These are phyloP conservation scores for Rosa lucieae DNA, from an alignment of 306 rosid genomes.

Conservation along the genomic window DNA sequence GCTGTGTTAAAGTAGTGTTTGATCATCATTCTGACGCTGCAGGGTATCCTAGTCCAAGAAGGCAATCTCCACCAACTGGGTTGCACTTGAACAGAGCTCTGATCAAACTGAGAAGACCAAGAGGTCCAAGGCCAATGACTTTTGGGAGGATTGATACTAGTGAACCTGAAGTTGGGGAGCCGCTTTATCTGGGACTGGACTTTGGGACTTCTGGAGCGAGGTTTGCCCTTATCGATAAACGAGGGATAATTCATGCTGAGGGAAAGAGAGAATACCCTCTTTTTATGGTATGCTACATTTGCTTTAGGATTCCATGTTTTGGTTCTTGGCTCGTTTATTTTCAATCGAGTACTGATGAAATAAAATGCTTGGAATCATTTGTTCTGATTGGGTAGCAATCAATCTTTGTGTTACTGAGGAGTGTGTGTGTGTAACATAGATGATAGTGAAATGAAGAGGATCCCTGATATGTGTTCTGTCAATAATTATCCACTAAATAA, in stretches of 20 bases:
- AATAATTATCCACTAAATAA: neutral
- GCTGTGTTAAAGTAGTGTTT: neutral
- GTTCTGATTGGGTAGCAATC: neutral
- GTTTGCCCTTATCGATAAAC: constrained; percentile 67
- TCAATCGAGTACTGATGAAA: neutral
- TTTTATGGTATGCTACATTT: constrained; percentile 46
- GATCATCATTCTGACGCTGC: constrained; percentile 10
- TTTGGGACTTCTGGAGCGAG: constrained; percentile 94
- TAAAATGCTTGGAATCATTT: neutral
- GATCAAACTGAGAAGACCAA: constrained; percentile 12
- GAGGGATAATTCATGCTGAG: constrained; percentile 58
- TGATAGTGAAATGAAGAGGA: neutral
- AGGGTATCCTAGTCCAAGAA: constrained; percentile 27
- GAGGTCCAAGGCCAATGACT: constrained; percentile 42
- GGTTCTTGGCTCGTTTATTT: neutral
- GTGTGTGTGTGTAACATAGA: neutral
- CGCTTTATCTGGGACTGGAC: constrained; percentile 86
- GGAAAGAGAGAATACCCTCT: constrained; percentile 69
- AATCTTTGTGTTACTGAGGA: neutral
- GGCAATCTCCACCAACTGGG: constrained; percentile 29
- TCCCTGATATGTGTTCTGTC: neutral
- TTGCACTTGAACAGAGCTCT: constrained; percentile 15
- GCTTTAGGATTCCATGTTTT: neutral
- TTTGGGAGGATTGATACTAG: constrained; percentile 15
- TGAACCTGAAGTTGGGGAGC: constrained; percentile 27